A percentile compares a stretch with the other conserved stretches of the same genome.
Evolutionary conservation across 306 rosid genomes (phyloP).

Genomic region (Alnus glutinosa): DNA sequence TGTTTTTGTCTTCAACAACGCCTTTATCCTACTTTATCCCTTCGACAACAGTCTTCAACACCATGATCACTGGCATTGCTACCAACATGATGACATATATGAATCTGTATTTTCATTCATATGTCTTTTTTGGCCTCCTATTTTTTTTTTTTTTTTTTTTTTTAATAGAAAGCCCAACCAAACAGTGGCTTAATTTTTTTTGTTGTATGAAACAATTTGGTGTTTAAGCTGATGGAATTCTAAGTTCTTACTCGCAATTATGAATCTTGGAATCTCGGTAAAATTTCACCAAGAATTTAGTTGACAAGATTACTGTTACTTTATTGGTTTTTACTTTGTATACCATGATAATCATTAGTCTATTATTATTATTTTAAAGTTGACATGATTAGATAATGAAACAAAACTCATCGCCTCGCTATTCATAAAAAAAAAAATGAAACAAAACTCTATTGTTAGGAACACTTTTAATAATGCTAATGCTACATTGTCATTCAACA

Average conservation of each 20-base stretch:
- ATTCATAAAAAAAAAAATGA: too few relatives aligned
- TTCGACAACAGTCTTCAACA: not conserved
- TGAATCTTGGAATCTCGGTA: not conserved
- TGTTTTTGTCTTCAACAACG: slow-evolving; percentile 19
- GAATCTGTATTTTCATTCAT: not conserved
- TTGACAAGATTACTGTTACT: not conserved
- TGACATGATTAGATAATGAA: too few relatives aligned
- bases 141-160: too few relatives aligned
- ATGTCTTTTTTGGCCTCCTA: slow-evolving; percentile 2
- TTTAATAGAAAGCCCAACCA: not conserved
- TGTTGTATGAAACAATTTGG: not conserved
- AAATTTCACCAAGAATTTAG: not conserved
- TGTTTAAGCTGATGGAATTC: not conserved
- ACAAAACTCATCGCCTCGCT: too few relatives aligned
- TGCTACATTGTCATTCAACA: slow-evolving; percentile 8
- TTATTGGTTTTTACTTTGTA: slow-evolving; percentile 17
- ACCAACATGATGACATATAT: slow-evolving; percentile 11
- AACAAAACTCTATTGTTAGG: slow-evolving; percentile 17
- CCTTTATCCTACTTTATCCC: slow-evolving; percentile 17
- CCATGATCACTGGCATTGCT: slow-evolving; percentile 4
- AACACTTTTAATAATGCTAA: slow-evolving; percentile 24
- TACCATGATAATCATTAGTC: slow-evolving; percentile 11
- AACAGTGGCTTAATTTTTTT: not conserved
- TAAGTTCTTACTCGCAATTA: not conserved
- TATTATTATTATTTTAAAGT: not conserved